A percentile compares a stretch with the other conserved stretches of the same genome.
phyloP scores from a whole-genome alignment of 176 grass and related monocot genomes.

The Hyparrhenia diplandra region DNA sequence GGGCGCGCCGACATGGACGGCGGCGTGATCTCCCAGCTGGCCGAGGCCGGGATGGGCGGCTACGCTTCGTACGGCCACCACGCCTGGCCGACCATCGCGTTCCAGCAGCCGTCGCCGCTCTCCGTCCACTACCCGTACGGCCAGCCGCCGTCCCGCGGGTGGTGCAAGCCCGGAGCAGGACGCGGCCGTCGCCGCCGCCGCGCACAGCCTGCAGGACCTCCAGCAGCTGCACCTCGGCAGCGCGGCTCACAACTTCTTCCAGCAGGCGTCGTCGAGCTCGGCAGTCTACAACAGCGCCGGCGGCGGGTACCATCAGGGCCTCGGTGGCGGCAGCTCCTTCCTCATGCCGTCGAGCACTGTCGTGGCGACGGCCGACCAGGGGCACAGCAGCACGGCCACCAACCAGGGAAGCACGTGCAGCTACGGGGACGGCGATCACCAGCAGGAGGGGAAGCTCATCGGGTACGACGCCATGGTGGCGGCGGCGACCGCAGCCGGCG shows the following conservation, averaged over 20 bases:
- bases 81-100: slow-evolving; percentile 56
- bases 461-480: slow-evolving; percentile 38
- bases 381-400: slow-evolving; percentile 40
- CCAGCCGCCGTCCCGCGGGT: slow-evolving; percentile 32
- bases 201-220: slow-evolving; percentile 40
- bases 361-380: slow-evolving; percentile 32
- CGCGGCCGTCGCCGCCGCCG: slow-evolving; percentile 3
- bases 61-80: slow-evolving; percentile 40
- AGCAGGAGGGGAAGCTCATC: slow-evolving; percentile 38
- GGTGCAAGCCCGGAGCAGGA: slow-evolving; percentile 65
- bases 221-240: slow-evolving; percentile 53
- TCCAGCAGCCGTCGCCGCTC: slow-evolving; percentile 54
- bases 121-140: slow-evolving; percentile 51
- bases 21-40: slow-evolving; percentile 37
- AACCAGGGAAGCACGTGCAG: slow-evolving; percentile 41
- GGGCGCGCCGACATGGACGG: slow-evolving; percentile 40
- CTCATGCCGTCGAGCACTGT: slow-evolving; percentile 37
- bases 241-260: slow-evolving; percentile 51
- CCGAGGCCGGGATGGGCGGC: slow-evolving; percentile 28
- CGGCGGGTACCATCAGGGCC: slow-evolving; percentile 28
- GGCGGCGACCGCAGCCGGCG: slow-evolving; percentile 1
- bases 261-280: slow-evolving; percentile 46
- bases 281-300: slow-evolving; percentile 29
- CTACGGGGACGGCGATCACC: slow-evolving; percentile 39
- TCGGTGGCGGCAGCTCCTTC: slow-evolving; percentile 20